A percentile compares a stretch with the other conserved stretches of the same genome.
These are phyloP conservation scores for Pulveroboletus ravenelii DNA, from an alignment of 768 basidiomycete genomes.

Conservation along the genomic window DNA sequence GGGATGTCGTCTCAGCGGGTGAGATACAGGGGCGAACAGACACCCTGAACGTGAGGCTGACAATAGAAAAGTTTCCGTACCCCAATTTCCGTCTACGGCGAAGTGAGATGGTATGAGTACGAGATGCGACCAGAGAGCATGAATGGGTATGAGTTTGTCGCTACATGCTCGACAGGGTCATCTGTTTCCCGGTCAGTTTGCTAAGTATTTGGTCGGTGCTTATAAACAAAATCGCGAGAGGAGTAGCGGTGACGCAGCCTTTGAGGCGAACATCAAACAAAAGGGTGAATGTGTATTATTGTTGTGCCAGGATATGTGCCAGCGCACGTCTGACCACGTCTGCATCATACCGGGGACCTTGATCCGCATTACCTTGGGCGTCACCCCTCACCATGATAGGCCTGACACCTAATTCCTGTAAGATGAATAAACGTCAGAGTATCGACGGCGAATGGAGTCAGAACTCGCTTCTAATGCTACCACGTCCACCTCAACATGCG, in stretches of 20 bases:
- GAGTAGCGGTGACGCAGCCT: background rate
- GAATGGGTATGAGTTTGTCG: background rate
- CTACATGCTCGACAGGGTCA: background rate
- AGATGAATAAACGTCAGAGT: constrained; percentile 1
- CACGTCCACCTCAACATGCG: constrained; percentile 58
- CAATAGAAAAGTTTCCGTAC: background rate
- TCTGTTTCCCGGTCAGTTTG: constrained; percentile 1
- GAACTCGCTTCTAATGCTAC: constrained; percentile 53
- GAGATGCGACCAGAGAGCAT: background rate
- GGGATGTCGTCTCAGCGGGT: background rate
- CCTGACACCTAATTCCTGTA: constrained; percentile 54
- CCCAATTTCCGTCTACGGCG: background rate
- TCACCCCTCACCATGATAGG: constrained; percentile 46
- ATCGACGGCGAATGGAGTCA: background rate
- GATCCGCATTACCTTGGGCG: constrained; percentile 17
- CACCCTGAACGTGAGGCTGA: background rate
- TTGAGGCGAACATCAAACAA: background rate
- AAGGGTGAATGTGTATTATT: background rate
- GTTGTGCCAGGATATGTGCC: constrained; percentile 26
- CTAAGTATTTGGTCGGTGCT: background rate
- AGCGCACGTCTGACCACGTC: constrained; percentile 42
- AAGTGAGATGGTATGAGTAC: background rate
- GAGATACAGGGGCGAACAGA: background rate
- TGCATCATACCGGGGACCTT: constrained; percentile 41
- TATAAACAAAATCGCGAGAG: constrained; percentile 6